These are phyloP conservation scores for Starmerella potacharoeniae DNA, from an alignment of 805 yeast genomes.

Conservation along the genomic window DNA sequence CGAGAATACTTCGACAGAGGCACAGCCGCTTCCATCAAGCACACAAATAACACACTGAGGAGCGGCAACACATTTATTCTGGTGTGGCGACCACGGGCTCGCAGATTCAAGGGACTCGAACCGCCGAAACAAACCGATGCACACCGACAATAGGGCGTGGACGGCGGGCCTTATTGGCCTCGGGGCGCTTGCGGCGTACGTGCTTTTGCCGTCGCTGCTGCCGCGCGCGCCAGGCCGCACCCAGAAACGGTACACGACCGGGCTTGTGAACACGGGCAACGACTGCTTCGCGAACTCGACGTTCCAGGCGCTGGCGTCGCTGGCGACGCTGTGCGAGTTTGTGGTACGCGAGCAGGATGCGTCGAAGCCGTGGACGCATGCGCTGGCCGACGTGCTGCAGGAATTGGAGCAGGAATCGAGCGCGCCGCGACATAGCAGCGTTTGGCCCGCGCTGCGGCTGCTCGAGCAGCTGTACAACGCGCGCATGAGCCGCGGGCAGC, in stretches of 20 bases:
- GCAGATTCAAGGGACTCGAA: neutral
- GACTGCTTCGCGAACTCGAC: slow-evolving; percentile 92
- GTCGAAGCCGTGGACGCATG: slow-evolving; percentile 17
- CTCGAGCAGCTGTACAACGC: slow-evolving; percentile 64
- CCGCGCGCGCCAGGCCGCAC: neutral
- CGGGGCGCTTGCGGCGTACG: slow-evolving; percentile 4
- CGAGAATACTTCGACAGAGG: no score
- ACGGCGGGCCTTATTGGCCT: neutral
- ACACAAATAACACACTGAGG: no score
- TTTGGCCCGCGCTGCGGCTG: slow-evolving; percentile 66
- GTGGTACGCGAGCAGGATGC: slow-evolving; percentile 14
- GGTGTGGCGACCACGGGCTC: no score
- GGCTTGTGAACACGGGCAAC: slow-evolving; percentile 66
- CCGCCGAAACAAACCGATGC: neutral
- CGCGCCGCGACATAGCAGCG: slow-evolving; percentile 46
- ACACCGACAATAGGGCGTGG: neutral
- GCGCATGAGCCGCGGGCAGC: slow-evolving; percentile 68
- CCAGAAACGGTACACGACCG: slow-evolving; percentile 45
- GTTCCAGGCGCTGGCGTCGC: slow-evolving; percentile 45
- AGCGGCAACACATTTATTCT: no score
- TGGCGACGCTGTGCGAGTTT: slow-evolving; percentile 21
- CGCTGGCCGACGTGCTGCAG: slow-evolving; percentile 17
- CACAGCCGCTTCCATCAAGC: no score
- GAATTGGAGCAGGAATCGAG: slow-evolving; percentile 52
- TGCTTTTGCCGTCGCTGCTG: slow-evolving; percentile 7